A percentile compares a stretch with the other conserved stretches of the same genome.
Evolutionary conservation across 1,284 basidiomycete genomes (phyloP).

Genomic region (Moesziomyces sp.): DNA sequence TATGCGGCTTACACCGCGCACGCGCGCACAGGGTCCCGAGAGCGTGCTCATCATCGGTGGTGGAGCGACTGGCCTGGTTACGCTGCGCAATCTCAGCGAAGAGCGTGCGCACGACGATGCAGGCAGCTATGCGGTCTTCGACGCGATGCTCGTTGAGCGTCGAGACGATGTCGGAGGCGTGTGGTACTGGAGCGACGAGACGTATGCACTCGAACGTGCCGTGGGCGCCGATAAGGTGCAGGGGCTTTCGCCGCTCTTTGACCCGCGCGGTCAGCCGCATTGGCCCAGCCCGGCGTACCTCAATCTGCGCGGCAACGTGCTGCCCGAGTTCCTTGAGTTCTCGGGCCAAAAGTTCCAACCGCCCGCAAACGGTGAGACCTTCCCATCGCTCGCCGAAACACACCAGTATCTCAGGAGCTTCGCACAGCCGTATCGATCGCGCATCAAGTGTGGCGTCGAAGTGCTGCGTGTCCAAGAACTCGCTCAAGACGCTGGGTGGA

Average conservation of each 20-base stretch:
- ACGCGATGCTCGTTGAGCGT: slow-evolving; percentile 50
- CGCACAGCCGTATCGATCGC: slow-evolving; percentile 28
- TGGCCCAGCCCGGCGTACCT: slow-evolving; percentile 61
- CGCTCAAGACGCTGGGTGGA: slow-evolving; percentile 25
- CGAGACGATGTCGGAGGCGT: slow-evolving; percentile 59
- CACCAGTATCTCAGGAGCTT: slow-evolving; percentile 43
- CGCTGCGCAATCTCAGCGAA: slow-evolving; percentile 51
- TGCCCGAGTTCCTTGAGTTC: slow-evolving; percentile 59
- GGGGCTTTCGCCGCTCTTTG: slow-evolving; percentile 26
- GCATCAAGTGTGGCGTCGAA: slow-evolving; percentile 43
- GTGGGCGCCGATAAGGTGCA: slow-evolving; percentile 26
- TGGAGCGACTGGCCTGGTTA: slow-evolving; percentile 55
- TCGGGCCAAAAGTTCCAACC: slow-evolving; percentile 37
- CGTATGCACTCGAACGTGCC: slow-evolving; percentile 33
- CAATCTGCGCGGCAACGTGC: slow-evolving; percentile 56
- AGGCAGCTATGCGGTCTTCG: slow-evolving; percentile 24
- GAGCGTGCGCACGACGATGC: slow-evolving; percentile 15
- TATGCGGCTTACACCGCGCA: slow-evolving; percentile 12
- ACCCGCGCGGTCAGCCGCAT: slow-evolving; percentile 40
- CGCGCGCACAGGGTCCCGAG: slow-evolving; percentile 26
- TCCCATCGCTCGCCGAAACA: slow-evolving; percentile 56
- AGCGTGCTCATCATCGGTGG: slow-evolving; percentile 58
- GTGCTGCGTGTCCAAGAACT: slow-evolving; percentile 53
- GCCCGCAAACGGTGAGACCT: slow-evolving; percentile 46
- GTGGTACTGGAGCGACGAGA: slow-evolving; percentile 52